Evolutionary conservation across 2,329 filamentous ascomycete genomes (phyloP), one percentile per base, ranked within the genome.

Genomic region (Fusarium sp.): DNA sequence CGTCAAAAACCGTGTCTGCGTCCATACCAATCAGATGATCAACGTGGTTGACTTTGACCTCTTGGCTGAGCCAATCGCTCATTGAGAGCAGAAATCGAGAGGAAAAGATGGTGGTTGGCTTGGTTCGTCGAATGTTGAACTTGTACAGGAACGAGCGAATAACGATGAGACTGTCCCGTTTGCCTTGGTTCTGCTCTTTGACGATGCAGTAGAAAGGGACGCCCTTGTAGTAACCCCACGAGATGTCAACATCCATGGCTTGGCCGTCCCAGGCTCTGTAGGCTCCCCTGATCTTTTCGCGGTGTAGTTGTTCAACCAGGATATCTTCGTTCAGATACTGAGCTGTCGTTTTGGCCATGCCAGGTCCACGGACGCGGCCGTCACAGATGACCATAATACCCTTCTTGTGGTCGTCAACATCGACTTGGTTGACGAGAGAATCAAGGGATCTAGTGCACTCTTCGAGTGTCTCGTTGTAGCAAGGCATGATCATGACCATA

Each of bases 151-250:
- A 78, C 0, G 78, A 79, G 4, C 78, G 76, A 31, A 74, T 68
- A 9, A 79, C 70, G 39, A 78, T 78, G 36, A 80, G 66, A 32
- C 77, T 76, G 60, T 80, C 78, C 4, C 77, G 72, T 67, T 80
- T 80, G 40, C 78, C 77, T 50, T 78, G 76, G 57, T 79, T 80
- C 63, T 77, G 73, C 48, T 77, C 73, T 68, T 80, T 80, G 67
- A 78, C 72, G 49, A 80, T 76, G 63, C 76, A 77, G 53, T 77
- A 71, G 63, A 74, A 80, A 0, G 77, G 77, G 1, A 80, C 58
- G 13, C 76, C 77, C 53, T 74, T 75, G 61, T 79, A 80, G 24
- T 67, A 68, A 1, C 78, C 78, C 40, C 65, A 73, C 10, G 74
- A 69, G 34, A 78, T 65, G 43, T 75, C 73, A 24, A 78, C 67